Evolutionary conservation across 176 grass and related monocot species (phyloP).

Genomic region (Puya raimondii): DNA sequence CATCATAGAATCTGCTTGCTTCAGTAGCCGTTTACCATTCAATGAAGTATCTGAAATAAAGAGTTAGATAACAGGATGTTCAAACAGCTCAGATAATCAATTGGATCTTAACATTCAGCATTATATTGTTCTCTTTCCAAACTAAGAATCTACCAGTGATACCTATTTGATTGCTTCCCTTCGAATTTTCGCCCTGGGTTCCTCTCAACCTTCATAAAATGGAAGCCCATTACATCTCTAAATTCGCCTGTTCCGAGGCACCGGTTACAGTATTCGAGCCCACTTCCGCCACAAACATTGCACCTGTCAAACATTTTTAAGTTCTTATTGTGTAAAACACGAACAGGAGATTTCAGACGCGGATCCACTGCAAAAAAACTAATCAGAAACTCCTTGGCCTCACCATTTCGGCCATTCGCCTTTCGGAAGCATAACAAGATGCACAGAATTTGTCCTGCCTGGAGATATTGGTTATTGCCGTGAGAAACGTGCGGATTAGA

Average conservation of each 20-base stretch:
- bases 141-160: neutral
- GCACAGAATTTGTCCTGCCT: slow-evolving; percentile 45
- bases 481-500: slow-evolving; percentile 1
- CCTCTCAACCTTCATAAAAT: slow-evolving; percentile 34
- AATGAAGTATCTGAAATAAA: neutral
- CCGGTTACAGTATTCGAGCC: slow-evolving; percentile 45
- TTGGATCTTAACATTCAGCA: neutral
- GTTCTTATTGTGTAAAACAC: neutral
- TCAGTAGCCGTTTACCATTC: neutral
- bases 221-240: slow-evolving; percentile 68
- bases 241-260: slow-evolving; percentile 74
- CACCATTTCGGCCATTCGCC: slow-evolving; percentile 76
- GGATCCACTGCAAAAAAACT: neutral
- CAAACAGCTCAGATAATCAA: neutral
- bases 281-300: slow-evolving; percentile 53
- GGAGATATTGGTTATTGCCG: slow-evolving; percentile 9
- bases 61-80: neutral
- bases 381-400: neutral
- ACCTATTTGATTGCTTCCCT: neutral
- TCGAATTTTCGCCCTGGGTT: slow-evolving; percentile 4
- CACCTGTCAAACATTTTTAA: slow-evolving; percentile 35
- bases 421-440: slow-evolving; percentile 51
- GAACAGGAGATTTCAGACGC: neutral
- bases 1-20: neutral
- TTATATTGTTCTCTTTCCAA: neutral